Evolutionary conservation across 345 rosid species (phyloP).

Genomic region (Citrus sp.): DNA sequence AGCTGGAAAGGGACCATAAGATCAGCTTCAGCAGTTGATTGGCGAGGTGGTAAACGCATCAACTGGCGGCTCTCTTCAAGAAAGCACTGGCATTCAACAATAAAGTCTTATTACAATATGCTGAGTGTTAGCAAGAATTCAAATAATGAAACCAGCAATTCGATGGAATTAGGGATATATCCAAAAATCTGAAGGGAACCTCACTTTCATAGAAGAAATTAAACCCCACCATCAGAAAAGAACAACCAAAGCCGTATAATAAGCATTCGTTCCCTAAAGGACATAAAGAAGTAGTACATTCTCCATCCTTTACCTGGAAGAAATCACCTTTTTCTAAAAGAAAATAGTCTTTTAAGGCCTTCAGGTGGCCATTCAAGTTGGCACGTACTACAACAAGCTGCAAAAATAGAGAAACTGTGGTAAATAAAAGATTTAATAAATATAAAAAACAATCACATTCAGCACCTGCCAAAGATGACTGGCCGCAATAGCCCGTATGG

Average conservation of each 20-base stretch:
- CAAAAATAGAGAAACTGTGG: conserved; percentile 25
- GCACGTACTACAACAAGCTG: conserved; percentile 97
- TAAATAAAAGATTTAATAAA: conserved; percentile 8
- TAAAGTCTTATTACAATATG: conserved; percentile 10
- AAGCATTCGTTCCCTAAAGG: background rate
- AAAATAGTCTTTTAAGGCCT: conserved; percentile 94
- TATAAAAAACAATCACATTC: conserved; percentile 11
- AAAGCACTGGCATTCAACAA: conserved; percentile 61
- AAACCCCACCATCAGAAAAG: background rate
- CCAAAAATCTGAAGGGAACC: background rate
- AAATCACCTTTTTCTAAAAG: conserved; percentile 96
- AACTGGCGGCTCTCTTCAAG: conserved; percentile 92
- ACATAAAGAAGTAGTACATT: background rate
- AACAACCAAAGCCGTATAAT: background rate
- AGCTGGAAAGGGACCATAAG: conserved; percentile 94
- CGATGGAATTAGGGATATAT: background rate
- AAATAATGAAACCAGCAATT: background rate
- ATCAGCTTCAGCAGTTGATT: conserved; percentile 96
- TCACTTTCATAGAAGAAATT: background rate
- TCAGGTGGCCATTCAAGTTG: conserved; percentile 87
- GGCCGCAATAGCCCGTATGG: conserved; percentile 90
- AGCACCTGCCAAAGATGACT: conserved; percentile 99
- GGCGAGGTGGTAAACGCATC: conserved; percentile 98
- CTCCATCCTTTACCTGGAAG: conserved; percentile 69
- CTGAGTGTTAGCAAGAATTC: conserved; percentile 7